Base-by-base conservation (phyloP, 768 basidiomycete genomes). In the Kwoniella shandongensis region DNA sequence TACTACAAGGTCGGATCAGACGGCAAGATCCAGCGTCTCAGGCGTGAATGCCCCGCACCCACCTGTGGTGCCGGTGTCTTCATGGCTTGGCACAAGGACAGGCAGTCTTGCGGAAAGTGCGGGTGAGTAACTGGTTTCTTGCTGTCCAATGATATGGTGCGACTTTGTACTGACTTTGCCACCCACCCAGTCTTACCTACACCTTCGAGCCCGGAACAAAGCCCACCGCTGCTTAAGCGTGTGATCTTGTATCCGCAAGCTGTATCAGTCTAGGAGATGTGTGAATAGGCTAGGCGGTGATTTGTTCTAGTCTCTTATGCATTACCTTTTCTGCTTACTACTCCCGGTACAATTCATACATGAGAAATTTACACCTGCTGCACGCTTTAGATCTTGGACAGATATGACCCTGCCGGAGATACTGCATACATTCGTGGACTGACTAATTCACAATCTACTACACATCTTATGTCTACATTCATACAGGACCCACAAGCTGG, bases 1-100 rank as follows among this genome's bases (percentile, higher is more conserved):
- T 99, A 96, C 85, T 99, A 97, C 84, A 94, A 96, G 82, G 93
- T 99, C 70, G 94, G 97, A 81, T 93, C 92, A 44, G 94, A 98
- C 71, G 96, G 94, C 78, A 97, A 96, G 82, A 93, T 98, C 84
- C 96, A 96, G 84, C 91, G 96, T 77, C 86, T 99, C 61, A 86
- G 94, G 76, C 90, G 96, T 69, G 94, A 98, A 79, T 99, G 96
- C 61, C 78, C 41, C 73, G 55, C 62, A 50, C 70, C 60, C 45
- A 50, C 65, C 35, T 77, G 63, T 69, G 68, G 75, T 88, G 92
- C 78, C 54, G 76, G 75, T 69, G 75, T 77, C 71, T 79, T 79
- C 74, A 98, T 98, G 94, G 92, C 92, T 60, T 91, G 91, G 86
- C 94, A 99, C 84, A 83, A 88, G 68, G 91, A 97, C 80, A 87